Evolutionary conservation across 208 protist species (phyloP).

Genomic region (Lotmaria passim): DNA sequence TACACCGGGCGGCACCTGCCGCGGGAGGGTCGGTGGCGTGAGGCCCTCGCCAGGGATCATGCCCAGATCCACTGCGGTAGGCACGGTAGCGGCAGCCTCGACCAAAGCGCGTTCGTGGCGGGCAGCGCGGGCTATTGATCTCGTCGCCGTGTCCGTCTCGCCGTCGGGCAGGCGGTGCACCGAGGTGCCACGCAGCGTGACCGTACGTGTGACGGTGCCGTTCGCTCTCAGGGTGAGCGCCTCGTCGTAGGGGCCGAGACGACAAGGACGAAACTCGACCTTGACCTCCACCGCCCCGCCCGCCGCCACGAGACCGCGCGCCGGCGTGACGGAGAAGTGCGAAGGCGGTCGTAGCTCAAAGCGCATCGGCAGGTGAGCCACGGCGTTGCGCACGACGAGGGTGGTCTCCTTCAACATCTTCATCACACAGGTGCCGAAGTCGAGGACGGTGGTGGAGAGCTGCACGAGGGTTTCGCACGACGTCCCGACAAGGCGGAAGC

Average conservation of each 20-base stretch:
- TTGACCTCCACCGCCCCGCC: constrained; percentile 45
- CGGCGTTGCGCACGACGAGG: constrained; percentile 72
- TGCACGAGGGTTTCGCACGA: constrained; percentile 69
- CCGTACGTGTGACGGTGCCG: constrained; percentile 46
- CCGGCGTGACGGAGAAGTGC: constrained; percentile 72
- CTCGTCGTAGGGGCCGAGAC: constrained; percentile 76
- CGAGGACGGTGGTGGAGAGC: constrained; percentile 69
- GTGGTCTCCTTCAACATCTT: constrained; percentile 55
- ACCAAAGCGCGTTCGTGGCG: constrained; percentile 13
- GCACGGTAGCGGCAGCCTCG: constrained; percentile 35
- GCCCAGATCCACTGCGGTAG: constrained; percentile 70
- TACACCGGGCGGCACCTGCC: constrained; percentile 27
- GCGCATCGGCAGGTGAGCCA: constrained; percentile 74
- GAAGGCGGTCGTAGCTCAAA: constrained; percentile 76
- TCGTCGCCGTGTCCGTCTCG: constrained; percentile 2
- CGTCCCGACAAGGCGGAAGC: constrained; percentile 72
- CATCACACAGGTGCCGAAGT: constrained; percentile 76
- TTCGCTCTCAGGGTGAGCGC: constrained; percentile 75
- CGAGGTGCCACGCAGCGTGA: constrained; percentile 59
- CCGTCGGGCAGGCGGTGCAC: constrained; percentile 20
- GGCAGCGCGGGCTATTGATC: background rate
- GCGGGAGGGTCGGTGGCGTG: constrained; percentile 54
- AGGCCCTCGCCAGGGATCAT: constrained; percentile 88
- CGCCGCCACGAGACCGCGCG: constrained; percentile 55
- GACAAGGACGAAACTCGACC: constrained; percentile 84